Base-by-base conservation (phyloP, 1,139 yeast species). In the Yamadazyma pseudoaaseri region DNA sequence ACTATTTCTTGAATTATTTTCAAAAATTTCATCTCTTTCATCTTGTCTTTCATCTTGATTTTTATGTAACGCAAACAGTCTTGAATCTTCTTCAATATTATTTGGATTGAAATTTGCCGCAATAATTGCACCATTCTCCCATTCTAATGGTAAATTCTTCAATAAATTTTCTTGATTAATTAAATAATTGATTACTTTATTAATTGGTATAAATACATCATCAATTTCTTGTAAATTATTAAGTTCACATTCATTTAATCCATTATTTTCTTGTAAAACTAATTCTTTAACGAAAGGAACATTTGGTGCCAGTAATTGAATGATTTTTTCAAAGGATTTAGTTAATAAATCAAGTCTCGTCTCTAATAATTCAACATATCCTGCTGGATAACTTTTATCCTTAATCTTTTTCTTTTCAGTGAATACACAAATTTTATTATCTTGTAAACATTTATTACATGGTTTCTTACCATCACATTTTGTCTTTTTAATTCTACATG, bases 381-480 rank as follows among this genome's bases (percentile, higher is more conserved):
- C 84, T 26, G 63, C 60, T 1, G 87, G 81, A 47, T 80, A 81
- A 29, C 62, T 60, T 51, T 79, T 78, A 42, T 82, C 89, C 41
- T 70, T 75, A 24, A 69, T 63, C 47, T 76, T 76, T 56, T 75
- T 76, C 61, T 81, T 73, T 43, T 82, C 86, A 17, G 86, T 77
- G 51, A 81, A 84, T 0, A 85, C 81, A 57, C 94, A 84, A 27
- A 83, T 71, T 54, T 81, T 83, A 56, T 84, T 83, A 49, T 83
- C 90, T 31, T 73, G 65, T 8, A 73, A 60, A 52, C 94, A 84
- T 34, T 83, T 68, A 27, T 77, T 70, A 50, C 94, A 84, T 2
- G 94, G 92, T 49, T 81, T 81, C 43, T 76, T 73, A 12, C 94
- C 94, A 45, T 84, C 87, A 57, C 90, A 84, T 49, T 81, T 79